These are phyloP conservation scores for Saccharomycopsis sp. DNA, from an alignment of 805 yeast genomes.

Conservation along the genomic window DNA sequence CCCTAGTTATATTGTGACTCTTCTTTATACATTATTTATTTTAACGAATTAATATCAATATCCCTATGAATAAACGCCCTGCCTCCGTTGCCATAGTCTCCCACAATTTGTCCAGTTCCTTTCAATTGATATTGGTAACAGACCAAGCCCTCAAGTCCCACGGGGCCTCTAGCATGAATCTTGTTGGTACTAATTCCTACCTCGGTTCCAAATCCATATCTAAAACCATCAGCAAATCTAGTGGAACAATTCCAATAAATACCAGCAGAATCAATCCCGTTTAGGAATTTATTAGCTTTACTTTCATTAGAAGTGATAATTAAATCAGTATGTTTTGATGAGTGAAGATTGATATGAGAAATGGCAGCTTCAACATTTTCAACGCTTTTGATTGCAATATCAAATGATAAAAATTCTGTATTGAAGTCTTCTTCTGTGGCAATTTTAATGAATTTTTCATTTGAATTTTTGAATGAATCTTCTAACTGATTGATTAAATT, in stretches of 20 bases:
- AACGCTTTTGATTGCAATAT: constrained; percentile 64
- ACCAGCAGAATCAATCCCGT: constrained; percentile 89
- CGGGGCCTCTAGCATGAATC: constrained; percentile 98
- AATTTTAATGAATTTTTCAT: constrained; percentile 27
- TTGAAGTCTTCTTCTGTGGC: constrained; percentile 64
- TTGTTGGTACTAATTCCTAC: constrained; percentile 96
- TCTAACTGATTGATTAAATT: constrained; percentile 27
- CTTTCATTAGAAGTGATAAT: constrained; percentile 69
- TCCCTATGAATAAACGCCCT: constrained; percentile 69
- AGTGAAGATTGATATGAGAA: constrained; percentile 75
- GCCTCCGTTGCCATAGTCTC: constrained; percentile 83
- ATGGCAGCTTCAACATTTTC: constrained; percentile 62
- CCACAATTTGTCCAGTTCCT: constrained; percentile 89
- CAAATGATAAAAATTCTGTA: constrained; percentile 75
- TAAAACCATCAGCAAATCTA: constrained; percentile 95
- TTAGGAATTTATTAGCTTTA: constrained; percentile 66
- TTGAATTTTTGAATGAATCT: constrained; percentile 18
- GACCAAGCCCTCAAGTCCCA: constrained; percentile 93
- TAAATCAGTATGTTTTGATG: constrained; percentile 94
- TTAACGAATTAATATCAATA: constrained; percentile 25
- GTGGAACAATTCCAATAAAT: constrained; percentile 98
- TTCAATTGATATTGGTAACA: constrained; percentile 88
- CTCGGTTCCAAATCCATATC: constrained; percentile 98
- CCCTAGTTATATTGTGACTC: too few species aligned
- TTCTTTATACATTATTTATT: too few species aligned